phyloP scores from a whole-genome alignment of 306 rosid genomes.

The Malus sieversii region DNA sequence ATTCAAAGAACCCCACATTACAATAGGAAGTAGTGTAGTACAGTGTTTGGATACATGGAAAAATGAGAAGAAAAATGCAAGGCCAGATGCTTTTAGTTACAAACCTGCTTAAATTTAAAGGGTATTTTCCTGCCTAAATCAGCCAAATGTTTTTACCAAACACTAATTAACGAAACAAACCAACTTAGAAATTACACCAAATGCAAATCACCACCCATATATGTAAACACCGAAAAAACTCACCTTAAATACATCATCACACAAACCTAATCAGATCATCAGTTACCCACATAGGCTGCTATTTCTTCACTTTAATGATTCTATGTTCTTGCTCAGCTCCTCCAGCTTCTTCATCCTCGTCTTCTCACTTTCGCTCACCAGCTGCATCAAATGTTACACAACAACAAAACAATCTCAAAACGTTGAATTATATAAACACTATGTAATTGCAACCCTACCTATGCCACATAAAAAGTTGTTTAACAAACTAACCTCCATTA shows the following conservation, averaged over 20 bases:
- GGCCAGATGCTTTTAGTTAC: slow-evolving; percentile 52
- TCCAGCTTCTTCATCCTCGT: slow-evolving; percentile 98
- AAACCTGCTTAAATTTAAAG: slow-evolving; percentile 46
- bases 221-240: slow-evolving; percentile 45
- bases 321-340: slow-evolving; percentile 86
- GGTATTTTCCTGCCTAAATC: slow-evolving; percentile 64
- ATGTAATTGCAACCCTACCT: not conserved
- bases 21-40: slow-evolving; percentile 20
- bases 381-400: slow-evolving; percentile 16
- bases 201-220: slow-evolving; percentile 58
- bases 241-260: slow-evolving; percentile 65
- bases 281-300: slow-evolving; percentile 1
- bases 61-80: slow-evolving; percentile 32
- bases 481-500: slow-evolving; percentile 61
- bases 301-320: slow-evolving; percentile 41
- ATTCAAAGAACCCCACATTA: slow-evolving; percentile 25
- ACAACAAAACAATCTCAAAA: not conserved
- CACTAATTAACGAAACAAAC: slow-evolving; percentile 48
- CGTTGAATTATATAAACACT: not conserved
- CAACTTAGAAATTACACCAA: slow-evolving; percentile 53
- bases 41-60: slow-evolving; percentile 20
- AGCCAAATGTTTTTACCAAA: slow-evolving; percentile 35
- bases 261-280: slow-evolving; percentile 70
- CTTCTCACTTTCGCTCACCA: slow-evolving; percentile 70
- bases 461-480: not conserved